A percentile compares a stretch with the other conserved stretches of the same genome.
Conservation (phyloP, 371 early-diverging fungal species). For the Rhizopus delemar region DNA sequence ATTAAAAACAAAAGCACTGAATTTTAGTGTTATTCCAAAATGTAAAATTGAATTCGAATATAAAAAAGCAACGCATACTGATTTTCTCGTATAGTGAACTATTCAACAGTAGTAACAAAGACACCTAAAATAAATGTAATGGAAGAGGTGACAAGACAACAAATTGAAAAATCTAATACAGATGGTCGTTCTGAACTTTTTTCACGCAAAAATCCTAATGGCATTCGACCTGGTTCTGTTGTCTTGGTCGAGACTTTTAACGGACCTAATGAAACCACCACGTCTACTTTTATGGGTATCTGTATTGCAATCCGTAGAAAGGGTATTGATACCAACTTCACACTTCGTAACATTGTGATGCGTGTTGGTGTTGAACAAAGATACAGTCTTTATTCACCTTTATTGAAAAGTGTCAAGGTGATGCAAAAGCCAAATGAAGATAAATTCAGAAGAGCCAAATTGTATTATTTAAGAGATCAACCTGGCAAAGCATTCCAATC, state of each 20-base stretch:
- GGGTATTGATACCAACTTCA: constrained; percentile 77
- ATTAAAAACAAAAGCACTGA: background rate
- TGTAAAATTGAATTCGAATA: background rate
- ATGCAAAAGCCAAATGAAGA: constrained; percentile 61
- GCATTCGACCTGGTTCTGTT: constrained; percentile 70
- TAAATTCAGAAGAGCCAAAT: constrained; percentile 75
- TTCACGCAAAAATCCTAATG: constrained; percentile 52
- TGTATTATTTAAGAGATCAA: constrained; percentile 78
- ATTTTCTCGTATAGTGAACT: constrained; percentile 1
- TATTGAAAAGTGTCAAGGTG: constrained; percentile 76
- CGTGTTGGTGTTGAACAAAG: constrained; percentile 84
- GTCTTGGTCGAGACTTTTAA: constrained; percentile 74
- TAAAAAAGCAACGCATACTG: background rate
- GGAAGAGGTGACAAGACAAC: constrained; percentile 65
- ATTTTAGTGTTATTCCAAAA: constrained; percentile 1
- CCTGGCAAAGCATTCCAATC: constrained; percentile 73
- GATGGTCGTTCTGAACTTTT: constrained; percentile 68
- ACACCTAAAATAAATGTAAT: constrained; percentile 68
- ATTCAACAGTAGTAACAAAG: constrained; percentile 33
- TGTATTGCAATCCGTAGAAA: constrained; percentile 80
- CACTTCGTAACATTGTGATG: constrained; percentile 78
- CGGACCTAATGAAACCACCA: constrained; percentile 65
- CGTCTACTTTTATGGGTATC: constrained; percentile 76
- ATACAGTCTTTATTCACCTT: constrained; percentile 79
- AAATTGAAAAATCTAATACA: constrained; percentile 55